Conservation (phyloP, 2,329 filamentous ascomycete species). For the Neonectria ditissima region DNA sequence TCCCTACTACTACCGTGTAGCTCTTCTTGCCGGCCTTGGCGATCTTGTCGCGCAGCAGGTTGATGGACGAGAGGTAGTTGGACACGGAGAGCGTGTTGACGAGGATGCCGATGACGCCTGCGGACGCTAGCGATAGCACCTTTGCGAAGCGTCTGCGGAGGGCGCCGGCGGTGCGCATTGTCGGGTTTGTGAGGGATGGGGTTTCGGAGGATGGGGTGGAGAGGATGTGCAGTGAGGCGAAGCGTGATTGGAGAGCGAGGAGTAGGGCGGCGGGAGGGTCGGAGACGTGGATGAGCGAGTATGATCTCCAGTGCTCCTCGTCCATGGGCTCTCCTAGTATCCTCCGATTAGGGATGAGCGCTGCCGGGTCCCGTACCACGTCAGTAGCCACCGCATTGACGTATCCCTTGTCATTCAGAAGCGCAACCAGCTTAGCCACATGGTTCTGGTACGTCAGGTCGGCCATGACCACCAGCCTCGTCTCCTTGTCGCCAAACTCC, state of each 20-base stretch:
- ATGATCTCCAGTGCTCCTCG: conserved; percentile 67
- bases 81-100: conserved; percentile 95
- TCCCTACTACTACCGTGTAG: conserved; percentile 96
- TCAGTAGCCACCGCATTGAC: conserved; percentile 74
- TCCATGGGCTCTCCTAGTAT: conserved; percentile 60
- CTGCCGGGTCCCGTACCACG: conserved; percentile 82
- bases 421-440: conserved; percentile 67
- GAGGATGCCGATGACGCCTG: conserved; percentile 89
- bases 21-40: conserved; percentile 88
- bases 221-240: conserved; percentile 82
- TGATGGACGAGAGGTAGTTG: conserved; percentile 87
- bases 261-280: conserved; percentile 85
- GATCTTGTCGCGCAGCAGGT: conserved; percentile 79
- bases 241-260: conserved; percentile 85
- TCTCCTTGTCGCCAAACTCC: conserved; percentile 73
- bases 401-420: conserved; percentile 75
- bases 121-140: conserved; percentile 82
- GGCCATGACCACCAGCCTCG: conserved; percentile 83
- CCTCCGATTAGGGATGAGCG: conserved; percentile 85
- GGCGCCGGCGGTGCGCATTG: conserved; percentile 61
- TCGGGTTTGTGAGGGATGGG: conserved; percentile 61
- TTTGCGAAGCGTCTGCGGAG: conserved; percentile 91
- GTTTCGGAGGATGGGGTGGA: conserved; percentile 68
- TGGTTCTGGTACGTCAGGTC: conserved; percentile 90
- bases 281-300: conserved; percentile 87